phyloP scores from a whole-genome alignment of 257 asterid genomes.

The Plantago ovata region DNA sequence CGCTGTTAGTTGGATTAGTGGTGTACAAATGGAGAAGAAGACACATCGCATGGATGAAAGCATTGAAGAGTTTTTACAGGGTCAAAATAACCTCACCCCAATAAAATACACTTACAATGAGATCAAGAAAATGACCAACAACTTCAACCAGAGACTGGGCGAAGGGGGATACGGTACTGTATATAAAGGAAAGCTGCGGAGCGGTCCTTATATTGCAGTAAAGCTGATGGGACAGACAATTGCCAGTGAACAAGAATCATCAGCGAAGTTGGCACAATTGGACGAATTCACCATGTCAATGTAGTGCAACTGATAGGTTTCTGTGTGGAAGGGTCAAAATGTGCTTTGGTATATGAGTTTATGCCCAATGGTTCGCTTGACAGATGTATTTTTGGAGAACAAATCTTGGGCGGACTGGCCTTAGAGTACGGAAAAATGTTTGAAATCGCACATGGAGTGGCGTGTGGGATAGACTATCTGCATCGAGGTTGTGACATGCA shows the following conservation, averaged over 20 bases:
- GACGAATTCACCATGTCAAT: conserved; percentile 48
- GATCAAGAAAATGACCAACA: conserved; percentile 43
- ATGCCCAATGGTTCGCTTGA: conserved; percentile 52
- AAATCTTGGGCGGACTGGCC: conserved; percentile 24
- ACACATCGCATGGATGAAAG: conserved; percentile 36
- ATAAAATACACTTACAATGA: conserved; percentile 46
- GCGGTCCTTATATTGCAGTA: conserved; percentile 43
- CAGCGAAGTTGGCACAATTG: conserved; percentile 49
- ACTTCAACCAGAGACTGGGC: conserved; percentile 42
- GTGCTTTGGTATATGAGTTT: conserved; percentile 47
- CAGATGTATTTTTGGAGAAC: conserved; percentile 32
- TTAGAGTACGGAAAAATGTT: conserved; percentile 36
- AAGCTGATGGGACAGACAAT: conserved; percentile 40
- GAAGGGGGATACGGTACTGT: conserved; percentile 46
- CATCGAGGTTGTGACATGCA: conserved; percentile 42
- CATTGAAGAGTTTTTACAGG: conserved; percentile 36
- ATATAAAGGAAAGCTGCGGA: conserved; percentile 46
- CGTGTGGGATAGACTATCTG: conserved; percentile 38
- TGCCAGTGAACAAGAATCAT: conserved; percentile 41
- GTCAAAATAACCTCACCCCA: conserved; percentile 41
- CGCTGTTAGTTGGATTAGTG: conserved; percentile 30
- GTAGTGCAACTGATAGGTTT: conserved; percentile 48
- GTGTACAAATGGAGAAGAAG: conserved; percentile 36
- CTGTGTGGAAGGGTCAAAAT: conserved; percentile 37
- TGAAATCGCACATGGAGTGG: conserved; percentile 39